Conservation (phyloP, 2,329 filamentous ascomycete genomes). For the Geoglossum cookeanum region DNA sequence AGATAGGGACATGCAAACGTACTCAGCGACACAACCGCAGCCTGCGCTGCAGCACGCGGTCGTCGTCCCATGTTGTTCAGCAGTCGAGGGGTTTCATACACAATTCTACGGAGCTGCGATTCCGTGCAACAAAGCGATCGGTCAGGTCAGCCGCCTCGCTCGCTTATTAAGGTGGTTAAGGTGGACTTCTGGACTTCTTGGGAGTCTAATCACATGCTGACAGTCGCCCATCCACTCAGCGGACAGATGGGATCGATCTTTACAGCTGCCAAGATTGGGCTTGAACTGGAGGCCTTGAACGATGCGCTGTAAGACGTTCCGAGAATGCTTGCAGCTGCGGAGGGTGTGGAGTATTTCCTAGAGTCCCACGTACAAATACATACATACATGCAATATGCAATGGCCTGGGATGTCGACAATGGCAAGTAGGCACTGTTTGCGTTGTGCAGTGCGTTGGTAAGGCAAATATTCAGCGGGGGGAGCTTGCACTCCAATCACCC, state of each 20-base stretch:
- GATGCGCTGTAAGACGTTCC: too few species aligned
- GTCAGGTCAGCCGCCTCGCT: neutral
- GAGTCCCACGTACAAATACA: too few species aligned
- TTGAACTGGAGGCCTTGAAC: too few species aligned
- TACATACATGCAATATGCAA: too few species aligned
- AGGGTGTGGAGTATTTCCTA: too few species aligned
- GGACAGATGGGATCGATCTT: too few species aligned
- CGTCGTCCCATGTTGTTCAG: conserved; percentile 23
- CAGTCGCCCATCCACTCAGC: too few species aligned
- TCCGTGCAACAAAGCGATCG: neutral
- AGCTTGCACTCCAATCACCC: neutral
- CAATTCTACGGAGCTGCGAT: neutral
- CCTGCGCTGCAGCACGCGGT: conserved; percentile 26
- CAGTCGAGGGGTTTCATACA: neutral
- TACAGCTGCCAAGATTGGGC: too few species aligned
- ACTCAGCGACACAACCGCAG: conserved; percentile 27
- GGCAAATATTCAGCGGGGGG: neutral
- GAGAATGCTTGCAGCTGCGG: too few species aligned
- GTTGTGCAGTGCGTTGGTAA: neutral
- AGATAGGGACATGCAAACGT: conserved; percentile 9
- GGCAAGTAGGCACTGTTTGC: neutral
- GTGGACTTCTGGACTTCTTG: neutral
- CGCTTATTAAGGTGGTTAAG: neutral
- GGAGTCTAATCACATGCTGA: neutral
- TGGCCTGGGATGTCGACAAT: too few species aligned